Evolutionary conservation across 306 rosid genomes (phyloP).

Genomic region (cucumber (Cucumis sativus)): Cucumber_9930_V3 NC_026656.2:3593001-3593500

Average conservation of each 20-base stretch:
- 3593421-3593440: conserved; percentile 31
- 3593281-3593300: conserved; percentile 91
- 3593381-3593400: not conserved
- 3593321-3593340: conserved; percentile 84
- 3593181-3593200: not conserved
- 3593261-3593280: conserved; percentile 1
- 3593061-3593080: conserved; percentile 86
- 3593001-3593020: conserved; percentile 65
- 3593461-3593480: conserved; percentile 82
- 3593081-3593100: conserved; percentile 11
- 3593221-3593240: conserved; percentile 6
- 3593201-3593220: not conserved
- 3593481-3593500: conserved; percentile 73
- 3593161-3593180: not conserved
- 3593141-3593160: not conserved
- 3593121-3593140: not conserved
- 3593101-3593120: conserved; percentile 8
- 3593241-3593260: not conserved
- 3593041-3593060: conserved; percentile 76
- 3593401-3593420: not conserved
- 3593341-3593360: conserved; percentile 91
- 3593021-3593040: conserved; percentile 76
- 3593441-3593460: conserved; percentile 98
- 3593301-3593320: conserved; percentile 79
- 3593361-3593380: conserved; percentile 29